Percentiles rank a stretch among this genome's conserved stretches.
phyloP scores from a whole-genome alignment of 1,284 basidiomycete species.

The Vanrija sp. region DNA sequence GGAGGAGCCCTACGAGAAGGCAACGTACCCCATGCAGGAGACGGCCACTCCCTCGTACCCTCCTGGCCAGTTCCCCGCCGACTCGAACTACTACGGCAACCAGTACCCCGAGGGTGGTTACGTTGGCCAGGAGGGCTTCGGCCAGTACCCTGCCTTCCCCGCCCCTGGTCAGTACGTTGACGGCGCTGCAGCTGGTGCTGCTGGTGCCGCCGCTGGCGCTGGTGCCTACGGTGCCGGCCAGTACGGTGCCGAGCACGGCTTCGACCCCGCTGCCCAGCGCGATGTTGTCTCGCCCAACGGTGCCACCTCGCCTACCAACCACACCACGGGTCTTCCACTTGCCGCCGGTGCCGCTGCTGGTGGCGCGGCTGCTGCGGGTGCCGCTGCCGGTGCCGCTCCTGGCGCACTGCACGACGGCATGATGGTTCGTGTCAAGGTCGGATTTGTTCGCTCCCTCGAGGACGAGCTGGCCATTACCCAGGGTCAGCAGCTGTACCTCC shows the following conservation, averaged over 20 bases:
- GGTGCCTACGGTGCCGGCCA: constrained; percentile 1
- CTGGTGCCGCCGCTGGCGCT: constrained; percentile 2
- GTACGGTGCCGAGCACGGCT: too few species aligned
- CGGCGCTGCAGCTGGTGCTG: background rate
- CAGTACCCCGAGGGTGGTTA: constrained; percentile 1
- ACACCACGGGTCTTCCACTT: too few species aligned
- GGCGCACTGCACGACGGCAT: constrained; percentile 34
- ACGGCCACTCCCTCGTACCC: constrained; percentile 5
- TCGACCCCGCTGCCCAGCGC: too few species aligned
- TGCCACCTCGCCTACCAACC: too few species aligned
- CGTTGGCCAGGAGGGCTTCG: background rate
- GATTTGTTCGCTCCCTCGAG: constrained; percentile 46
- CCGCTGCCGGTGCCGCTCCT: constrained; percentile 1
- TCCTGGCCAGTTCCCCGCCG: constrained; percentile 10
- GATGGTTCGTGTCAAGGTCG: constrained; percentile 45
- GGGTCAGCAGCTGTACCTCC: constrained; percentile 47
- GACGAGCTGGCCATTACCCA: constrained; percentile 48
- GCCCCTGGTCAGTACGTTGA: background rate
- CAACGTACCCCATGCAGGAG: constrained; percentile 20
- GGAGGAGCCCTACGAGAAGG: constrained; percentile 16
- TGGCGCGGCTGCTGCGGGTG: constrained; percentile 12
- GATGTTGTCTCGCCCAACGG: too few species aligned
- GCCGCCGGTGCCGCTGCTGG: constrained; percentile 5
- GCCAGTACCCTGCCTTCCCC: too few species aligned
- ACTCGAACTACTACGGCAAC: constrained; percentile 6